These are phyloP conservation scores for Leccinum sublutescens DNA, from an alignment of 768 basidiomycete genomes.

Conservation along the genomic window DNA sequence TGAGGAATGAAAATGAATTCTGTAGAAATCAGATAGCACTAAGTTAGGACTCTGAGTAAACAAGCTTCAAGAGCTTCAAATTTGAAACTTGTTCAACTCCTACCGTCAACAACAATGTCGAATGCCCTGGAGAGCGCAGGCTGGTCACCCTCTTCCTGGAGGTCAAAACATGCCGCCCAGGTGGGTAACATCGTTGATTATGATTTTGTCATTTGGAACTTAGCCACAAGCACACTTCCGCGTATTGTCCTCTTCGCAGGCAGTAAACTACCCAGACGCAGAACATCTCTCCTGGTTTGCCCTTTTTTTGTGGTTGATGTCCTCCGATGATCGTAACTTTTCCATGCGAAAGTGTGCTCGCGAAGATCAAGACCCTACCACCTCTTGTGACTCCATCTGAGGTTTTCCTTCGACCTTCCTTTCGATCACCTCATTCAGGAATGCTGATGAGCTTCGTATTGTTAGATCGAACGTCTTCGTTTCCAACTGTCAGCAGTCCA, in stretches of 20 bases:
- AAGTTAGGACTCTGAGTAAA: too few species aligned
- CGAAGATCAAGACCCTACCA: constrained; percentile 74
- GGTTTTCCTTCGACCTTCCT: constrained; percentile 47
- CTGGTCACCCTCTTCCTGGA: constrained; percentile 85
- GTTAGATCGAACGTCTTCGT: constrained; percentile 78
- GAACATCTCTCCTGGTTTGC: constrained; percentile 56
- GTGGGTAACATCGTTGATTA: constrained; percentile 34
- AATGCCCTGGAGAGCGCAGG: not conserved
- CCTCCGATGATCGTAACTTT: not conserved
- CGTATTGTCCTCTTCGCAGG: constrained; percentile 36
- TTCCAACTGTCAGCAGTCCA: constrained; percentile 80
- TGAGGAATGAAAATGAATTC: too few species aligned
- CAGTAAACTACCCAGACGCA: constrained; percentile 69
- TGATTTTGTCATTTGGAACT: not conserved
- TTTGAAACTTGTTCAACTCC: not conserved
- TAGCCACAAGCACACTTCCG: not conserved
- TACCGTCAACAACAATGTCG: constrained; percentile 5
- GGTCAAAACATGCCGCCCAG: constrained; percentile 72
- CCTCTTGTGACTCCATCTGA: constrained; percentile 93
- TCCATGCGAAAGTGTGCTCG: constrained; percentile 56
- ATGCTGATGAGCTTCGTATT: constrained; percentile 22
- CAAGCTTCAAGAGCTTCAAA: not conserved
- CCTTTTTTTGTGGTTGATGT: not conserved
- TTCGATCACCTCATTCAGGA: constrained; percentile 16
- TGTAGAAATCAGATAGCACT: too few species aligned